Conservation (phyloP, 2,329 filamentous ascomycete species). For the Penicillium decumbens region DNA sequence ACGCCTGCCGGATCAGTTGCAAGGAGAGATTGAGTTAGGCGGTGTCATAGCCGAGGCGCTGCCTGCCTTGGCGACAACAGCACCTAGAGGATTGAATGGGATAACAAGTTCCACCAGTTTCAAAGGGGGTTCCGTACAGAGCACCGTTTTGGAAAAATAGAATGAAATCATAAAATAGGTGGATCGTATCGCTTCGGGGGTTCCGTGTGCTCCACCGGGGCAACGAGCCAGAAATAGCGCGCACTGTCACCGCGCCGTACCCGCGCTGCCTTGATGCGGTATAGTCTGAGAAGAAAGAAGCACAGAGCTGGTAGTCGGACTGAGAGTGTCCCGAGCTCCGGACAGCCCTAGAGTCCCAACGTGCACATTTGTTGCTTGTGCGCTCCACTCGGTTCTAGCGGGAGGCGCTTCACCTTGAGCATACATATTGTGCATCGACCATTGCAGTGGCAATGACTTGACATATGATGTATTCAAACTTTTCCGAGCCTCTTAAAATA, state of each 20-base stretch:
- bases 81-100: background rate
- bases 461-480: background rate
- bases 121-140: constrained; percentile 1
- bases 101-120: constrained; percentile 2
- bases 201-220: background rate
- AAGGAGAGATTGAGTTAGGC: background rate
- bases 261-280: constrained; percentile 4
- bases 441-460: background rate
- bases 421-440: background rate
- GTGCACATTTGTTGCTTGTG: constrained; percentile 3
- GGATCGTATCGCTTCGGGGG: constrained; percentile 1
- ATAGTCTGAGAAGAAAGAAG: constrained; percentile 1
- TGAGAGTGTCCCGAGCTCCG: constrained; percentile 3
- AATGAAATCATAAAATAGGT: constrained; percentile 1
- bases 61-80: constrained; percentile 14
- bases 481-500: background rate
- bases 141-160: background rate
- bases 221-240: constrained; percentile 4
- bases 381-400: constrained; percentile 4
- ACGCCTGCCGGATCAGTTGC: background rate
- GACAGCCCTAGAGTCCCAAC: constrained; percentile 7
- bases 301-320: constrained; percentile 6
- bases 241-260: background rate
- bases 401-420: constrained; percentile 1
- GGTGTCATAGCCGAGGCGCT: constrained; percentile 16